These are phyloP conservation scores for Peronospora farinosa DNA, from an alignment of 352 stramenopile genomes.

Conservation along the genomic window DNA sequence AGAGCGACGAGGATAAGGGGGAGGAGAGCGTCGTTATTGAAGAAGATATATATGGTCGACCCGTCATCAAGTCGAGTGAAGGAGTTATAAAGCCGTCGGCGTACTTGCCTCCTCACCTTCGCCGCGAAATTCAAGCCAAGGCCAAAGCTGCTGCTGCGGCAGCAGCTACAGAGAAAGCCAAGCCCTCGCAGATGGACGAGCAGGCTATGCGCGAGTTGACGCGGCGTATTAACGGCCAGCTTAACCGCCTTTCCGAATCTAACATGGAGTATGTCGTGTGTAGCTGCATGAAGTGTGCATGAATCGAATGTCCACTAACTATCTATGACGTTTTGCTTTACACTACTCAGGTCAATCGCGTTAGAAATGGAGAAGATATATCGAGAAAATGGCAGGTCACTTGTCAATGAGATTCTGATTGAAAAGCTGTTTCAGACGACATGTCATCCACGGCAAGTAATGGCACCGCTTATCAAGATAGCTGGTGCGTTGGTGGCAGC, in stretches of 20 bases:
- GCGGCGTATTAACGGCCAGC: conserved; percentile 80
- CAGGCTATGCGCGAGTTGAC: conserved; percentile 61
- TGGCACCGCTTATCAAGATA: conserved; percentile 76
- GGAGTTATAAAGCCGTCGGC: conserved; percentile 41
- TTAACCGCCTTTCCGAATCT: conserved; percentile 88
- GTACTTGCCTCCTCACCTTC: conserved; percentile 86
- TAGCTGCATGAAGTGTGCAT: not conserved
- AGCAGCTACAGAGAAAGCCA: conserved; percentile 22
- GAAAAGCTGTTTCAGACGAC: conserved; percentile 65
- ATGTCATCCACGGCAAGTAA: conserved; percentile 60
- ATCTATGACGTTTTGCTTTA: conserved; percentile 2
- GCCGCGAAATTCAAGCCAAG: conserved; percentile 54
- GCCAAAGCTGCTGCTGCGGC: conserved; percentile 30
- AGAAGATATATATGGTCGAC: conserved; percentile 82
- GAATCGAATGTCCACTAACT: conserved; percentile 2
- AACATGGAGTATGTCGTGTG: conserved; percentile 78
- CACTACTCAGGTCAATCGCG: conserved; percentile 41
- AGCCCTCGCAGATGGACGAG: conserved; percentile 63
- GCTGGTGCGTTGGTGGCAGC: conserved; percentile 56
- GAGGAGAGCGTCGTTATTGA: conserved; percentile 41
- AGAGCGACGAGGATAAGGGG: conserved; percentile 21
- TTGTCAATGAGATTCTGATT: conserved; percentile 68
- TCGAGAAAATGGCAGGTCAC: conserved; percentile 53
- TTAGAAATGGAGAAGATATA: conserved; percentile 83
- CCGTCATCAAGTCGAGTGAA: conserved; percentile 46